phyloP scores from a whole-genome alignment of 2,329 filamentous ascomycete species.

The Pyrenophora tritici-repentis region DNA sequence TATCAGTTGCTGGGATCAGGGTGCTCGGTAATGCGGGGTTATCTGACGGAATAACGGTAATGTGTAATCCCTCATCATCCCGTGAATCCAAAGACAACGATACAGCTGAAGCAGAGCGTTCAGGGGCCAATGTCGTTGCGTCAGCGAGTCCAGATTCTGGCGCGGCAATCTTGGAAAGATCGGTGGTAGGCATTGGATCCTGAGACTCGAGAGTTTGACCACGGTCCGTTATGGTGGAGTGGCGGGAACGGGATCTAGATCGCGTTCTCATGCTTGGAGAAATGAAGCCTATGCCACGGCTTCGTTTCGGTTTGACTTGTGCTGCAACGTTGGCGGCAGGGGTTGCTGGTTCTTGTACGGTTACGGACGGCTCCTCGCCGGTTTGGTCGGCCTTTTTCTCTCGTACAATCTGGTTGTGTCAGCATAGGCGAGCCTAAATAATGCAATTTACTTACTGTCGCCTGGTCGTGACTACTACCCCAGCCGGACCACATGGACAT shows the following conservation, averaged over 20 bases:
- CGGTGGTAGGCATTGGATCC: constrained; percentile 18
- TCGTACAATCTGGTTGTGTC: constrained; percentile 37
- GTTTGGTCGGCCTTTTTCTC: constrained; percentile 40
- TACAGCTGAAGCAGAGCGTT: constrained; percentile 32
- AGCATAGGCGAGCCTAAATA: not conserved
- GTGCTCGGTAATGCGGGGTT: constrained; percentile 41
- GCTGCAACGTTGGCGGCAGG: constrained; percentile 45
- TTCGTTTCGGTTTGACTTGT: constrained; percentile 14
- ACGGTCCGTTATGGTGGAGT: constrained; percentile 40
- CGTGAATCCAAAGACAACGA: constrained; percentile 20
- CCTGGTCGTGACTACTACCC: constrained; percentile 87
- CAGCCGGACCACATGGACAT: constrained; percentile 84
- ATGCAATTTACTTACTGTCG: constrained; percentile 59
- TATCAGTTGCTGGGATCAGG: constrained; percentile 54
- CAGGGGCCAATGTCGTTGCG: constrained; percentile 35
- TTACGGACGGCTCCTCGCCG: constrained; percentile 36
- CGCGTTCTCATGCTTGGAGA: constrained; percentile 9
- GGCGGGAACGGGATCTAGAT: constrained; percentile 37
- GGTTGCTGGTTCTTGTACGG: constrained; percentile 10
- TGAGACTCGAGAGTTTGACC: constrained; percentile 29
- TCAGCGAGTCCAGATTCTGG: constrained; percentile 32
- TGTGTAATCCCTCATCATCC: not conserved
- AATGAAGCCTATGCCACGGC: constrained; percentile 10
- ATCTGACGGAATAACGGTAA: constrained; percentile 29
- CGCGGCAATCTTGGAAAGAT: constrained; percentile 28